A percentile compares a stretch with the other conserved stretches of the same genome.
phyloP scores from a whole-genome alignment of 2,329 filamentous ascomycete species.

The Zasmidium angulare region DNA sequence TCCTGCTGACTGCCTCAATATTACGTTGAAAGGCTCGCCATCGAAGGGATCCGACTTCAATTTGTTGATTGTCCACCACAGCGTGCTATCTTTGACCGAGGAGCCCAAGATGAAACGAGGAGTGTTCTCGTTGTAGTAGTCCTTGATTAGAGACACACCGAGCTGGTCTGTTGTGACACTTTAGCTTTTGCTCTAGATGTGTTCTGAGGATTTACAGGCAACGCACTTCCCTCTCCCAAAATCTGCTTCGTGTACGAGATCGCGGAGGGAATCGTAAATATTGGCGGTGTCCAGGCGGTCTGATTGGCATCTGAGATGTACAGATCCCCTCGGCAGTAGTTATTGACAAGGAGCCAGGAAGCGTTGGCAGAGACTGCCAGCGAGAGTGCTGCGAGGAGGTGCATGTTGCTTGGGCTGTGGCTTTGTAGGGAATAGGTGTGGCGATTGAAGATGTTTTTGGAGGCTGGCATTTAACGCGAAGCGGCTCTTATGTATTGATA shows the following conservation, averaged over 20 bases:
- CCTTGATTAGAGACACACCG: constrained; percentile 28
- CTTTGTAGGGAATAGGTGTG: no score
- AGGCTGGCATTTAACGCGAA: background rate
- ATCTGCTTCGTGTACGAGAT: constrained; percentile 23
- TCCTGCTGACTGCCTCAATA: no score
- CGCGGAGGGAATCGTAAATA: constrained; percentile 19
- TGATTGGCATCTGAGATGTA: constrained; percentile 30
- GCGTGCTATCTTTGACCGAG: constrained; percentile 14
- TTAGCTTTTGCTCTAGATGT: background rate
- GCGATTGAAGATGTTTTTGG: no score
- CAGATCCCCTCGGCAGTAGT: constrained; percentile 28
- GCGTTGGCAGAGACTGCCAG: constrained; percentile 12
- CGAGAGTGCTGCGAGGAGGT: constrained; percentile 13
- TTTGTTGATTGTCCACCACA: constrained; percentile 33
- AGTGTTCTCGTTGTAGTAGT: constrained; percentile 25
- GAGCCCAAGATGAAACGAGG: constrained; percentile 31
- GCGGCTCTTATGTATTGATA: background rate
- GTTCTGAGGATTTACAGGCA: background rate
- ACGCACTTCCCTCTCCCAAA: constrained; percentile 26
- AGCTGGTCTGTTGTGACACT: constrained; percentile 23
- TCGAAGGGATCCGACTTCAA: constrained; percentile 30
- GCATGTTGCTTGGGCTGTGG: constrained; percentile 22
- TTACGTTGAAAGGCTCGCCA: constrained; percentile 22
- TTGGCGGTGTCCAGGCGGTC: constrained; percentile 12
- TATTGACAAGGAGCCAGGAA: constrained; percentile 23